Evolutionary conservation across 1,139 yeast genomes (phyloP).

Genomic region (Taphrina flavorubra): DNA sequence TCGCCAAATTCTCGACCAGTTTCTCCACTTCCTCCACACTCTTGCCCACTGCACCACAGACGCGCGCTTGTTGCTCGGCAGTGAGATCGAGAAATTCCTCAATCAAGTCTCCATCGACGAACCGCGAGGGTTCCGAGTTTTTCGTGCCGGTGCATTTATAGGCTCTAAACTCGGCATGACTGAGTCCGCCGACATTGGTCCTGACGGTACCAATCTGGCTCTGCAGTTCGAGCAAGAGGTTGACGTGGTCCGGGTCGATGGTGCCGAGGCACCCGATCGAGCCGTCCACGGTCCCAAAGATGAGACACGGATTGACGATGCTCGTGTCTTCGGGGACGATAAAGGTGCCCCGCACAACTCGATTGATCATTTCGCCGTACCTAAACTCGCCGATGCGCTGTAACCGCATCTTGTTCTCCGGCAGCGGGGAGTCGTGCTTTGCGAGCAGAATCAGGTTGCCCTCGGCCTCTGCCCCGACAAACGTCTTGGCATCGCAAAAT

Average conservation of each 20-base stretch:
- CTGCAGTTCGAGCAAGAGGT: constrained; percentile 45
- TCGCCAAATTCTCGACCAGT: constrained; percentile 45
- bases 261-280: constrained; percentile 45
- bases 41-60: constrained; percentile 43
- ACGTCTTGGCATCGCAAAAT: constrained; percentile 39
- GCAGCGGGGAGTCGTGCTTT: constrained; percentile 35
- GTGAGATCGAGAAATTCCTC: constrained; percentile 46
- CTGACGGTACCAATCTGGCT: constrained; percentile 43
- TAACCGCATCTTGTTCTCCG: constrained; percentile 41
- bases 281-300: constrained; percentile 47
- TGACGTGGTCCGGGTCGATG: constrained; percentile 42
- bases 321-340: constrained; percentile 27
- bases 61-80: constrained; percentile 40
- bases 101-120: constrained; percentile 47
- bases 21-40: constrained; percentile 43
- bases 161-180: constrained; percentile 44
- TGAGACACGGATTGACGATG: constrained; percentile 44
- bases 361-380: constrained; percentile 46
- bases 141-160: constrained; percentile 42
- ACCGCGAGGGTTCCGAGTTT: constrained; percentile 43
- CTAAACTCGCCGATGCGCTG: constrained; percentile 43
- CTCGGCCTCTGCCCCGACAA: constrained; percentile 46
- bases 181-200: constrained; percentile 43
- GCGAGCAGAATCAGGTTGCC: constrained; percentile 45
- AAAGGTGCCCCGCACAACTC: constrained; percentile 42